These are phyloP conservation scores for Knoxdaviesia proteae DNA, from an alignment of 2,329 filamentous ascomycete genomes.

Conservation along the genomic window DNA sequence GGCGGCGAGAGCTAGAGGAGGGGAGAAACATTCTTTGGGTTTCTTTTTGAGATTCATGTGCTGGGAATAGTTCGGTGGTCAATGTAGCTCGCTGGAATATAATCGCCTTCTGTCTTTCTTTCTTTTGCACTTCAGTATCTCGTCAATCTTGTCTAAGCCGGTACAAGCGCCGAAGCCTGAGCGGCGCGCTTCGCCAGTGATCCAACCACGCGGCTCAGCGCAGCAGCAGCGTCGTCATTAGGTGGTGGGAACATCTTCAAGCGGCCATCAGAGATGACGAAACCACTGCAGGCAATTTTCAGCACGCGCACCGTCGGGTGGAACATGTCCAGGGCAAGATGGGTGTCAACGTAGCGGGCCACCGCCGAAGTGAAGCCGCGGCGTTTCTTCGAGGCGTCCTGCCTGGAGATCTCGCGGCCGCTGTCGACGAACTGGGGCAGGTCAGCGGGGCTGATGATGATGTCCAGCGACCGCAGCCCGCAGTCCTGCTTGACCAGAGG, in stretches of 20 bases:
- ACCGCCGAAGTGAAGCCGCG: slow-evolving; percentile 31
- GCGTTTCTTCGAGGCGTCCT: slow-evolving; percentile 8
- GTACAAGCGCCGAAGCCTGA: too few relatives aligned
- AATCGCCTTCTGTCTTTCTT: neutral
- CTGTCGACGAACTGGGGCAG: slow-evolving; percentile 20
- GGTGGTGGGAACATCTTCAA: slow-evolving; percentile 23
- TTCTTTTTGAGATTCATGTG: too few relatives aligned
- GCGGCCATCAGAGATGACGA: slow-evolving; percentile 29
- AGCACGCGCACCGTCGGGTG: slow-evolving; percentile 30
- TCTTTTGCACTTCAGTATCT: neutral
- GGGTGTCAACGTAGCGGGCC: slow-evolving; percentile 25
- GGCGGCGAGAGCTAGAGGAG: too few relatives aligned
- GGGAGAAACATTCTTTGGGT: too few relatives aligned
- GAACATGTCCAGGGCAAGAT: slow-evolving; percentile 32
- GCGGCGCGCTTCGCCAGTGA: too few relatives aligned
- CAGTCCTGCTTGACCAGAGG: slow-evolving; percentile 14
- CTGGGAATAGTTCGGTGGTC: too few relatives aligned
- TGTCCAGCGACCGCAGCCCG: slow-evolving; percentile 23
- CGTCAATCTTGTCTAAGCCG: too few relatives aligned
- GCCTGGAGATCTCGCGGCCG: slow-evolving; percentile 9
- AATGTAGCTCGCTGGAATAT: neutral
- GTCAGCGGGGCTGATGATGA: slow-evolving; percentile 28
- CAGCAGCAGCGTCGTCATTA: neutral
- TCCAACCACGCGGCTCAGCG: neutral
- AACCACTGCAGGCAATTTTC: slow-evolving; percentile 34